These are phyloP conservation scores for Alloteropsis angusta DNA, from an alignment of 202 grass and related monocot genomes.

Conservation along the genomic window DNA sequence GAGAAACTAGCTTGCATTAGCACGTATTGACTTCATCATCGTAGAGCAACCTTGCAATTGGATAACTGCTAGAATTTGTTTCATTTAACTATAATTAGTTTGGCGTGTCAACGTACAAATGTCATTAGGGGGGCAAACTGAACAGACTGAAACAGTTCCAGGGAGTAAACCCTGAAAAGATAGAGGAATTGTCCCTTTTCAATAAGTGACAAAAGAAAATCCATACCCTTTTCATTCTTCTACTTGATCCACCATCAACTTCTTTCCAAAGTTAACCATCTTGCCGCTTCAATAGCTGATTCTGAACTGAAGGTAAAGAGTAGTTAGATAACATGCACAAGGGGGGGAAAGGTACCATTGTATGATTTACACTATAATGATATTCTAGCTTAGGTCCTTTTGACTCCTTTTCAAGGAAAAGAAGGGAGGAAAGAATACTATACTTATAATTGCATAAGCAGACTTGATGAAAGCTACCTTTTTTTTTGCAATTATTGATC, in stretches of 20 bases:
- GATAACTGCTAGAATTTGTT: background rate
- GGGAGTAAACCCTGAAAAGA: background rate
- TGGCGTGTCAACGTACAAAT: background rate
- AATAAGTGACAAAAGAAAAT: conserved; percentile 12
- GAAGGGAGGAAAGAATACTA: background rate
- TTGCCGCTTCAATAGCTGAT: conserved; percentile 22
- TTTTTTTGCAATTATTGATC: background rate
- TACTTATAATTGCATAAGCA: background rate
- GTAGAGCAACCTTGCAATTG: background rate
- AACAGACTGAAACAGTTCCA: no score
- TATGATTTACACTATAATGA: background rate
- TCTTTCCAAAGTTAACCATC: conserved; percentile 97
- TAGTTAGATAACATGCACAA: background rate
- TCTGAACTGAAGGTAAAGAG: background rate
- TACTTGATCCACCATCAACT: conserved; percentile 59
- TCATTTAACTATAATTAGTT: background rate
- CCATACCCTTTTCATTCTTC: conserved; percentile 77
- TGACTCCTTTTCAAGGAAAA: background rate
- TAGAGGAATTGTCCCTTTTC: background rate
- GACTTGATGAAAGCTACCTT: background rate
- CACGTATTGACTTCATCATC: background rate
- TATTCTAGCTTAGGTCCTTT: background rate
- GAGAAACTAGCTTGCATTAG: background rate
- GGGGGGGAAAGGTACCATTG: background rate
- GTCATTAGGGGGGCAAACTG: no score